Percentiles rank a stretch among this genome's conserved stretches.
These are phyloP conservation scores for Diplocarpon rosae DNA, from an alignment of 2,329 filamentous ascomycete genomes.

Conservation along the genomic window DNA sequence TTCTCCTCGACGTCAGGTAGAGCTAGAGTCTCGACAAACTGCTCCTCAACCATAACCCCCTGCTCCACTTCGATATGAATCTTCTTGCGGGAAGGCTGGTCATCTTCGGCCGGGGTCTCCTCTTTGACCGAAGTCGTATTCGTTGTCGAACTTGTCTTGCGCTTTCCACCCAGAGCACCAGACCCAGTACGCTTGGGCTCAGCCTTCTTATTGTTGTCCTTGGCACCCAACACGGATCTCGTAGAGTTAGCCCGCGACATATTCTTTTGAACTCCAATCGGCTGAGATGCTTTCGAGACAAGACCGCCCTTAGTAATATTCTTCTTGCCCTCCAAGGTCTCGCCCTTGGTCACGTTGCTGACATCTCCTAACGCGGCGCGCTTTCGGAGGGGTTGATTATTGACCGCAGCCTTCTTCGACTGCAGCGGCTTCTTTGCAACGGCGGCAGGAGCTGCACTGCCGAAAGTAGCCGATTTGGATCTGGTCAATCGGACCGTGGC, in stretches of 20 bases:
- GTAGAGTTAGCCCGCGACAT: slow-evolving; percentile 43
- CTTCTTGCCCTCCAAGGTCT: slow-evolving; percentile 67
- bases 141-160: slow-evolving; percentile 52
- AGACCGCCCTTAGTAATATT: slow-evolving; percentile 55
- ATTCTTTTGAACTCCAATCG: slow-evolving; percentile 70
- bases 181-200: slow-evolving; percentile 68
- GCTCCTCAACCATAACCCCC: slow-evolving; percentile 27
- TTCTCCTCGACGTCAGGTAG: slow-evolving; percentile 25
- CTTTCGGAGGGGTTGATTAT: slow-evolving; percentile 49
- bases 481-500: slow-evolving; percentile 76
- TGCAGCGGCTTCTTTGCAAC: slow-evolving; percentile 51
- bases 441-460: slow-evolving; percentile 43
- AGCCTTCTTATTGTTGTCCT: slow-evolving; percentile 54
- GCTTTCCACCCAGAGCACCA: slow-evolving; percentile 52
- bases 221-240: slow-evolving; percentile 52
- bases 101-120: slow-evolving; percentile 47
- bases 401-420: slow-evolving; percentile 53
- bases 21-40: slow-evolving; percentile 29
- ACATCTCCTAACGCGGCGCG: slow-evolving; percentile 85
- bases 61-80: slow-evolving; percentile 44
- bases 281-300: slow-evolving; percentile 70
- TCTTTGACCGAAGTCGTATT: slow-evolving; percentile 48
- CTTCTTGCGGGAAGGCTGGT: slow-evolving; percentile 61
- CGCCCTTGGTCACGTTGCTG: slow-evolving; percentile 83
- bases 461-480: slow-evolving; percentile 73